Percentiles rank a stretch among this genome's conserved stretches.
phyloP scores from a whole-genome alignment of 2,329 filamentous ascomycete genomes.

The Fusarium sp. region DNA sequence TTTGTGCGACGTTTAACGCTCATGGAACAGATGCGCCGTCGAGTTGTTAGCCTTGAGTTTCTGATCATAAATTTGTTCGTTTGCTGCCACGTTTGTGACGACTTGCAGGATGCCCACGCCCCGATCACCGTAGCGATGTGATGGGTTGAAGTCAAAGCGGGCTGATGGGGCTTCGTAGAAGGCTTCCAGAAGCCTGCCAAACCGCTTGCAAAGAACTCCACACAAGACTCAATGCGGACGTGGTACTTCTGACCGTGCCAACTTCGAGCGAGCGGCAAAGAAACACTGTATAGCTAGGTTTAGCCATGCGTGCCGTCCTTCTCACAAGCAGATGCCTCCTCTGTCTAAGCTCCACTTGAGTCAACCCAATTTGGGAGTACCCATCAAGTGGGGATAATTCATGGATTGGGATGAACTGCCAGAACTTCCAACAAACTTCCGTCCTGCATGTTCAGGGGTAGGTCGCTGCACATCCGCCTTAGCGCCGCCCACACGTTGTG shows the following conservation, averaged over 20 bases:
- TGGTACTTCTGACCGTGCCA: conserved; percentile 32
- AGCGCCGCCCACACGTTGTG: conserved; percentile 41
- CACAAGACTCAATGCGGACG: not conserved
- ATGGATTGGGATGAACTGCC: conserved; percentile 42
- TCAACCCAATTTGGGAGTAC: conserved; percentile 34
- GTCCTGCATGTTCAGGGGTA: conserved; percentile 43
- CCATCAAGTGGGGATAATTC: conserved; percentile 33
- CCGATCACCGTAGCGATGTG: conserved; percentile 33
- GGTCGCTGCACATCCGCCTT: conserved; percentile 30
- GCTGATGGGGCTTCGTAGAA: conserved; percentile 42
- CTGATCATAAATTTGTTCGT: not conserved
- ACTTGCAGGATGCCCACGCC: conserved; percentile 26
- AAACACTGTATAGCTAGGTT: conserved; percentile 31
- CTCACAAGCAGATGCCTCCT: conserved; percentile 16
- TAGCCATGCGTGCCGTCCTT: conserved; percentile 13
- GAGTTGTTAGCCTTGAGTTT: not conserved
- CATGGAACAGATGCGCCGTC: not conserved
- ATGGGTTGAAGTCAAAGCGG: conserved; percentile 38
- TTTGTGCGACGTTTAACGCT: not conserved
- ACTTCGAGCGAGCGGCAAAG: not conserved
- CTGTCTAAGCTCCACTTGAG: conserved; percentile 32
- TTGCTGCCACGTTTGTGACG: conserved; percentile 11
- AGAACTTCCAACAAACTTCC: conserved; percentile 43
- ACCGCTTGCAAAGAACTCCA: conserved; percentile 19
- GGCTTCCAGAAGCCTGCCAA: conserved; percentile 47